Evolutionary conservation across 2,329 filamentous ascomycete species (phyloP).

Genomic region (Aaosphaeria arxii): DNA sequence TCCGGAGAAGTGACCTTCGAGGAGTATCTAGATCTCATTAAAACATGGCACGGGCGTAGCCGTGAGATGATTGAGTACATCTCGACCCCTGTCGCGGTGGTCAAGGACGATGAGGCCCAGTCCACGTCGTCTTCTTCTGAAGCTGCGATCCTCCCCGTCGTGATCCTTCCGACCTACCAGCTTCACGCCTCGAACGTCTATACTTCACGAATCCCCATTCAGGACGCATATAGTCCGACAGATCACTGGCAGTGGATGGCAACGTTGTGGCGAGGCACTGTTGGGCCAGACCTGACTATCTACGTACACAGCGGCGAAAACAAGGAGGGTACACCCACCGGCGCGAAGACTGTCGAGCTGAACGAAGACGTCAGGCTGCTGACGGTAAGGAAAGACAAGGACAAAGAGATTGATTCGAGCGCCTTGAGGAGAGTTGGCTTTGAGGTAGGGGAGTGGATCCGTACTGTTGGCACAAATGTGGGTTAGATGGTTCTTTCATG

Average conservation of each 20-base stretch:
- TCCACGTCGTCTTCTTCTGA: slow-evolving; percentile 3
- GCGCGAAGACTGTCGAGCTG: slow-evolving; percentile 41
- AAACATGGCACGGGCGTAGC: slow-evolving; percentile 73
- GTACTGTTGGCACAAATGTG: slow-evolving; percentile 15
- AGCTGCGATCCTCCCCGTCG: slow-evolving; percentile 57
- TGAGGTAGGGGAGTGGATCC: slow-evolving; percentile 81
- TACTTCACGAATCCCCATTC: slow-evolving; percentile 69
- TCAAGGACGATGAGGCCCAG: slow-evolving; percentile 1
- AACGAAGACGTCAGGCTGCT: slow-evolving; percentile 39
- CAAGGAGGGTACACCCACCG: slow-evolving; percentile 19
- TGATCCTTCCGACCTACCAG: slow-evolving; percentile 76
- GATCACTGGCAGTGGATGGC: slow-evolving; percentile 99
- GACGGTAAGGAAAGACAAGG: slow-evolving; percentile 36
- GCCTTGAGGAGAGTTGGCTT: slow-evolving; percentile 75
- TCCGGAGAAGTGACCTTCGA: slow-evolving; percentile 37
- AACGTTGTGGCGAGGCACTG: slow-evolving; percentile 82
- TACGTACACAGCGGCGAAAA: slow-evolving; percentile 50
- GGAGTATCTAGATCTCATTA: slow-evolving; percentile 66
- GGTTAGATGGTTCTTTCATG: not conserved
- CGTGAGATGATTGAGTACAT: slow-evolving; percentile 64
- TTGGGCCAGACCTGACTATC: slow-evolving; percentile 76
- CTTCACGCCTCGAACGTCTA: slow-evolving; percentile 75
- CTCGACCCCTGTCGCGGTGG: slow-evolving; percentile 27
- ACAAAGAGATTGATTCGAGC: slow-evolving; percentile 36
- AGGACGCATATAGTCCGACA: slow-evolving; percentile 73